A percentile compares a stretch with the other conserved stretches of the same genome.
phyloP scores from a whole-genome alignment of 805 yeast species.

The Suhomyces faveliae region DNA sequence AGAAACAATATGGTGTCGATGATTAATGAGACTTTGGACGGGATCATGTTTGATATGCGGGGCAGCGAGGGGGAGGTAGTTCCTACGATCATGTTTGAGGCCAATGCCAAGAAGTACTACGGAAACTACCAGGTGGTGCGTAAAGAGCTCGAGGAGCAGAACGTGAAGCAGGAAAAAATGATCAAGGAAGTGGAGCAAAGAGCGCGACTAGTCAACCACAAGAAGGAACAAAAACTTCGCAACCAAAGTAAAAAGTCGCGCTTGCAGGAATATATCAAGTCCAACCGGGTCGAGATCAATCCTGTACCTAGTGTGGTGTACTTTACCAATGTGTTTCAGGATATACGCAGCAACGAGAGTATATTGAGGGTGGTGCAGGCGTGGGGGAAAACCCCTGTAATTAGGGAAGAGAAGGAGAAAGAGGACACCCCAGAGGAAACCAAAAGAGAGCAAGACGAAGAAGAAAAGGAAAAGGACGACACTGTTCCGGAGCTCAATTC shows the following conservation, averaged over 20 bases:
- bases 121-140: slow-evolving; percentile 21
- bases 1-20: slow-evolving; percentile 29
- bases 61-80: slow-evolving; percentile 5
- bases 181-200: slow-evolving; percentile 8
- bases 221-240: slow-evolving; percentile 1
- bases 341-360: slow-evolving; percentile 12
- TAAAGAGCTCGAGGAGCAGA: slow-evolving; percentile 26
- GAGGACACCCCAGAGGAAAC: neutral
- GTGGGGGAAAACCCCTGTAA: slow-evolving; percentile 24
- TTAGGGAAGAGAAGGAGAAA: neutral
- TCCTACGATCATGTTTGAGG: slow-evolving; percentile 24
- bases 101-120: slow-evolving; percentile 23
- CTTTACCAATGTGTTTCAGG: slow-evolving; percentile 13
- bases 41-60: slow-evolving; percentile 20
- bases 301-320: slow-evolving; percentile 13
- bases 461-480: slow-evolving; percentile 3
- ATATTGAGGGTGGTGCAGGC: slow-evolving; percentile 10
- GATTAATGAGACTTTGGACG: slow-evolving; percentile 35
- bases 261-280: slow-evolving; percentile 4
- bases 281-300: slow-evolving; percentile 14
- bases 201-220: slow-evolving; percentile 1
- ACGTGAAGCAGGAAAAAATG: slow-evolving; percentile 18
- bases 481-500: slow-evolving; percentile 10
- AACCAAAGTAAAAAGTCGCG: slow-evolving; percentile 2
- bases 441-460: slow-evolving; percentile 1